Conservation (phyloP, 2,329 filamentous ascomycete genomes). For the Aspergillus phoenicis region DNA sequence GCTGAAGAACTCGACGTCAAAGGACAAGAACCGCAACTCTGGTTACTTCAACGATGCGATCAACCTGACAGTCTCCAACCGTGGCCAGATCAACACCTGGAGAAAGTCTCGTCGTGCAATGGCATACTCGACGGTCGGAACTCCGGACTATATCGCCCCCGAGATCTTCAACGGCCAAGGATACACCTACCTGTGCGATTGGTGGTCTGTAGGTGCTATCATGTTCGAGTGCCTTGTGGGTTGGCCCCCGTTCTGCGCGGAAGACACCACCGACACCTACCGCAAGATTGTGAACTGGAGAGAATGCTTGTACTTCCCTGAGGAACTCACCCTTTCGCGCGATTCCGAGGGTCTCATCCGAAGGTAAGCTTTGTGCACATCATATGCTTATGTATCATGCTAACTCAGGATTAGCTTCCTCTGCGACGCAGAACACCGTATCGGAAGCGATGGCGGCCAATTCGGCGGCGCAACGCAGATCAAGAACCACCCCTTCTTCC, state of each 20-base stretch:
- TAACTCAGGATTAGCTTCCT: slow-evolving; percentile 67
- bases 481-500: slow-evolving; percentile 94
- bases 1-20: slow-evolving; percentile 73
- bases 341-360: slow-evolving; percentile 92
- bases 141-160: slow-evolving; percentile 96
- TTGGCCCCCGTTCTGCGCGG: slow-evolving; percentile 98
- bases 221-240: slow-evolving; percentile 99
- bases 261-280: slow-evolving; percentile 96
- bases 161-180: slow-evolving; percentile 97
- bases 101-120: slow-evolving; percentile 91
- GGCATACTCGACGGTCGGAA: slow-evolving; percentile 97
- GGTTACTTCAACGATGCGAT: slow-evolving; percentile 93
- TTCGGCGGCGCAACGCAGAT: slow-evolving; percentile 82
- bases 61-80: slow-evolving; percentile 95
- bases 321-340: slow-evolving; percentile 83
- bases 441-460: slow-evolving; percentile 67
- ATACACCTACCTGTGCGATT: slow-evolving; percentile 96
- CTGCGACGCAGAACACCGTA: slow-evolving; percentile 88
- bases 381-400: slow-evolving; percentile 4
- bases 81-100: slow-evolving; percentile 98
- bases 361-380: slow-evolving; percentile 61
- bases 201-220: slow-evolving; percentile 98
- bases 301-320: slow-evolving; percentile 92
- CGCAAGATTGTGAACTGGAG: slow-evolving; percentile 99
- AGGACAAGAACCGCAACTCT: slow-evolving; percentile 81